Percentiles rank a stretch among this genome's conserved stretches.
These are phyloP conservation scores for Cryphonectria radicalis DNA, from an alignment of 2,329 filamentous ascomycete genomes.

Conservation along the genomic window DNA sequence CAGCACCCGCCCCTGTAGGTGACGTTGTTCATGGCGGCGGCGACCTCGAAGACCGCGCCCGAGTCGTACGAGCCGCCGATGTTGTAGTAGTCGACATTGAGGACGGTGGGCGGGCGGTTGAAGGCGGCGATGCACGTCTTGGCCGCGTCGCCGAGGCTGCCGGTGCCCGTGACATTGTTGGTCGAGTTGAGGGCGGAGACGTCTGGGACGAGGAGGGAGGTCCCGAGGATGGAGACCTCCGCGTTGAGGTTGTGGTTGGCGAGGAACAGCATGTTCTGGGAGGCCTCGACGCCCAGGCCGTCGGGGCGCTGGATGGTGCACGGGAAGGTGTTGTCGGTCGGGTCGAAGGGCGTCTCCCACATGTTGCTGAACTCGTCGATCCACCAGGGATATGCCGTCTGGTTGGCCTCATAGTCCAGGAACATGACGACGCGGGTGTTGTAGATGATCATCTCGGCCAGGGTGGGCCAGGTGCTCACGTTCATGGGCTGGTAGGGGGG, in stretches of 20 bases:
- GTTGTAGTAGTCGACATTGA: conserved; percentile 88
- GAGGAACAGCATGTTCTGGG: conserved; percentile 72
- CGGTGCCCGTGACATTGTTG: conserved; percentile 67
- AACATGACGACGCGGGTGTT: conserved; percentile 78
- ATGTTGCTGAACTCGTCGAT: conserved; percentile 86
- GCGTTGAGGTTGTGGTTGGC: conserved; percentile 92
- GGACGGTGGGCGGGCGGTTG: conserved; percentile 73
- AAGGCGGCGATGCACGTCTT: conserved; percentile 66
- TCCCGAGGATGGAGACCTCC: conserved; percentile 68
- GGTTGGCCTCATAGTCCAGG: conserved; percentile 84
- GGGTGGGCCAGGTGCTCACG: conserved; percentile 79
- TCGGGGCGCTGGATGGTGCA: conserved; percentile 81
- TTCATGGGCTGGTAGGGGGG: conserved; percentile 71
- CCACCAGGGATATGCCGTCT: conserved; percentile 78
- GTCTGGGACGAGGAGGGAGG: conserved; percentile 72
- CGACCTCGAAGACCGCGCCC: conserved; percentile 79
- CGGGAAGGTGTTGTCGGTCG: conserved; percentile 66
- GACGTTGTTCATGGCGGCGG: conserved; percentile 72
- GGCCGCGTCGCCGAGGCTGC: conserved; percentile 68
- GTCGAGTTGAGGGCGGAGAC: conserved; percentile 71
- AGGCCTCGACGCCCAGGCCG: conserved; percentile 47
- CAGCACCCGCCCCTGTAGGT: conserved; percentile 65
- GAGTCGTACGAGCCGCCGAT: conserved; percentile 55
- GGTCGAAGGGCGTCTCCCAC: conserved; percentile 91
- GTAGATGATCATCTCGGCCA: conserved; percentile 73